Conservation (phyloP, 345 rosid genomes). For the Camelina sativa region DNA sequence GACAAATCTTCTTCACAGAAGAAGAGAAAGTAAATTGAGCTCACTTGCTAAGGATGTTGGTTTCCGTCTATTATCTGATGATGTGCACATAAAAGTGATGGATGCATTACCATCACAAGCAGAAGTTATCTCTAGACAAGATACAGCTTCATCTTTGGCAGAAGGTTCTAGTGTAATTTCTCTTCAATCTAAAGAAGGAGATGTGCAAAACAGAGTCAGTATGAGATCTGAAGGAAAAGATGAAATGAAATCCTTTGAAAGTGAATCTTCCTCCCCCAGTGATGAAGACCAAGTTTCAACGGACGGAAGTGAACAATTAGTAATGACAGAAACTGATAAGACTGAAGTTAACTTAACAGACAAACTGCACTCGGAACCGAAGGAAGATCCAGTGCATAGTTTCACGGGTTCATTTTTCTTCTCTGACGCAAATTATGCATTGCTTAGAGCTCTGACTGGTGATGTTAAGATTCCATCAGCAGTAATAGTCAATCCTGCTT, state of each 20-base stretch:
- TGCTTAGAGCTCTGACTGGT: constrained; percentile 72
- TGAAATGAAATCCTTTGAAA: constrained; percentile 41
- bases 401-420: constrained; percentile 75
- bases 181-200: constrained; percentile 44
- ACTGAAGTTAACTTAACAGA: constrained; percentile 38
- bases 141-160: constrained; percentile 41
- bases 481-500: constrained; percentile 69
- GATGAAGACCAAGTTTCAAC: constrained; percentile 45
- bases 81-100: constrained; percentile 57
- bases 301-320: constrained; percentile 39
- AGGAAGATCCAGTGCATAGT: constrained; percentile 49
- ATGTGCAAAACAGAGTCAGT: constrained; percentile 35
- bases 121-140: constrained; percentile 52
- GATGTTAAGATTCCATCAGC: constrained; percentile 71
- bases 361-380: constrained; percentile 41
- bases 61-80: constrained; percentile 82
- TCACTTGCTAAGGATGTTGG: constrained; percentile 85
- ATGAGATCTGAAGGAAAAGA: constrained; percentile 41
- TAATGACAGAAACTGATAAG: constrained; percentile 46
- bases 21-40: constrained; percentile 64
- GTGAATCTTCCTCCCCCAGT: constrained; percentile 42
- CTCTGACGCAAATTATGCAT: constrained; percentile 72
- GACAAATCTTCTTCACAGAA: constrained; percentile 63
- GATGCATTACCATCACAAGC: constrained; percentile 48
- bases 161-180: constrained; percentile 44